Percentiles rank a stretch among this genome's conserved stretches.
These are phyloP conservation scores for Apodospora peruviana DNA, from an alignment of 495 filamentous ascomycete species.

Conservation along the genomic window DNA sequence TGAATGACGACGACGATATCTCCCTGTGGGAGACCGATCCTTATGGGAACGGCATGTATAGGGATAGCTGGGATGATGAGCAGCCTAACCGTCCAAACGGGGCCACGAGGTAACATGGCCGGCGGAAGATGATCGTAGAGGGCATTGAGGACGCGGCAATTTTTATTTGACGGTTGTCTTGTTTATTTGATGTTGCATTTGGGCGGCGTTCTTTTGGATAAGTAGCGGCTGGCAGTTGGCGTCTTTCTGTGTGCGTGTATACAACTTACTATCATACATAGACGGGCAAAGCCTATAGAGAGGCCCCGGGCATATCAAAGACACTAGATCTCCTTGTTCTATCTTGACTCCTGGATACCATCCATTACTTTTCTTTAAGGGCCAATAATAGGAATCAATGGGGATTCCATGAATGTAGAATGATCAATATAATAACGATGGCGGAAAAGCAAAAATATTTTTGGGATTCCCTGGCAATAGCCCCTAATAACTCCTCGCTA, in stretches of 20 bases:
- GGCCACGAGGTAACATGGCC: not conserved
- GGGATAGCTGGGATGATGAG: conserved; percentile 28
- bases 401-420: too few species aligned
- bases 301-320: too few species aligned
- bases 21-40: conserved; percentile 49
- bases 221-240: not conserved
- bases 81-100: not conserved
- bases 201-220: not conserved
- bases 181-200: not conserved
- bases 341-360: too few species aligned
- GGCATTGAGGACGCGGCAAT: not conserved
- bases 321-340: too few species aligned
- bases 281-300: too few species aligned
- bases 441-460: too few species aligned
- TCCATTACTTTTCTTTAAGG: too few species aligned
- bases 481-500: conserved; percentile 13
- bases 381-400: too few species aligned
- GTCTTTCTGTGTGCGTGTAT: too few species aligned
- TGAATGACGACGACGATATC: conserved; percentile 58
- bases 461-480: too few species aligned
- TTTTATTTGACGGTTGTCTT: not conserved
- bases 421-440: too few species aligned
- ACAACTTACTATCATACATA: too few species aligned
- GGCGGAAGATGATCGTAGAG: not conserved
- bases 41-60: conserved; percentile 30